phyloP scores from a whole-genome alignment of 2,329 filamentous ascomycete species.

The Paradendryphiella salina region DNA sequence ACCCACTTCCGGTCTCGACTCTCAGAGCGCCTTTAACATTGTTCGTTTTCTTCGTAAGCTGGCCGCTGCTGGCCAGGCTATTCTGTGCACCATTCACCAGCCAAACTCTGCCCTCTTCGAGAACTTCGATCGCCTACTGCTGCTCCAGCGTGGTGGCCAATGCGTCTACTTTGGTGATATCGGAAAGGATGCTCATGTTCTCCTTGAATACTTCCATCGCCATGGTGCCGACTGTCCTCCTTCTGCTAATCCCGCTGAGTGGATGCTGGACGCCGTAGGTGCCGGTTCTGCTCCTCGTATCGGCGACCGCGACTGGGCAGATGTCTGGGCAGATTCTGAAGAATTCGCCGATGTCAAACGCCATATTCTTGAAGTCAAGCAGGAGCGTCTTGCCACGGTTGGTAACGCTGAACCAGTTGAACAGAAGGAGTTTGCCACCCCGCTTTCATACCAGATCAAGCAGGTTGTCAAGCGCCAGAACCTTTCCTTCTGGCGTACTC shows the following conservation, averaged over 20 bases:
- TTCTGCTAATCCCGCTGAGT: slow-evolving; percentile 66
- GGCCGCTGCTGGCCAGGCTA: slow-evolving; percentile 78
- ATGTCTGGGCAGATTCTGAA: slow-evolving; percentile 74
- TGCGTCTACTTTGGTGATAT: slow-evolving; percentile 88
- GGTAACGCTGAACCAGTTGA: slow-evolving; percentile 50
- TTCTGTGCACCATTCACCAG: slow-evolving; percentile 90
- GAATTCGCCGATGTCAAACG: slow-evolving; percentile 70
- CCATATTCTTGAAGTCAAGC: slow-evolving; percentile 68
- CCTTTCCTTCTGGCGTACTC: slow-evolving; percentile 79
- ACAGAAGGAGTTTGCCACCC: slow-evolving; percentile 81
- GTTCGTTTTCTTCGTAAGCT: slow-evolving; percentile 77
- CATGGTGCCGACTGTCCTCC: slow-evolving; percentile 63
- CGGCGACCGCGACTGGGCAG: slow-evolving; percentile 76
- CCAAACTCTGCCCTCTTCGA: slow-evolving; percentile 85
- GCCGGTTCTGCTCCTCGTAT: slow-evolving; percentile 73
- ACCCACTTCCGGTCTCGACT: slow-evolving; percentile 74
- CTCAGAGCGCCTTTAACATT: slow-evolving; percentile 74
- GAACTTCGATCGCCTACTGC: slow-evolving; percentile 80
- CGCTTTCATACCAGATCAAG: slow-evolving; percentile 76
- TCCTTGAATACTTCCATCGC: slow-evolving; percentile 62
- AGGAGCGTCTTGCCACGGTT: slow-evolving; percentile 57
- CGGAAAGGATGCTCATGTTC: slow-evolving; percentile 69
- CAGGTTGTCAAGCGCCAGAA: slow-evolving; percentile 74
- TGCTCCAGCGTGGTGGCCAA: slow-evolving; percentile 76
- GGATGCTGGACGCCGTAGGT: slow-evolving; percentile 84